Conservation (phyloP, 805 yeast genomes). For the Lipomyces anomalus region DNA sequence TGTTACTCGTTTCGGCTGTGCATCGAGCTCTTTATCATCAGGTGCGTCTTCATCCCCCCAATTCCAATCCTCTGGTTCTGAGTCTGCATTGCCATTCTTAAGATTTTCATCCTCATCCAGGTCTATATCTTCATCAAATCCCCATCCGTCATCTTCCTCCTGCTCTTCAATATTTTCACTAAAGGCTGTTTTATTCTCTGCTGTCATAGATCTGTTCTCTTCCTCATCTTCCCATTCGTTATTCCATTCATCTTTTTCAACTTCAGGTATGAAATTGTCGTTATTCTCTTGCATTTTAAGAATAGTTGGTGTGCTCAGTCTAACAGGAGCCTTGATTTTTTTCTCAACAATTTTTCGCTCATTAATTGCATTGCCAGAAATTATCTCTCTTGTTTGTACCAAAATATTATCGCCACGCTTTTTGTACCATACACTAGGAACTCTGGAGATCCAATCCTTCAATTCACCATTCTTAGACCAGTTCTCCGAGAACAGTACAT, state of each 20-base stretch:
- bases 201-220: too few relatives aligned
- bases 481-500: conserved; percentile 4
- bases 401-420: conserved; percentile 18
- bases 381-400: conserved; percentile 6
- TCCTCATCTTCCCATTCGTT: conserved; percentile 21
- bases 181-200: too few relatives aligned
- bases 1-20: too few relatives aligned
- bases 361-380: conserved; percentile 6
- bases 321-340: background rate
- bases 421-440: conserved; percentile 20
- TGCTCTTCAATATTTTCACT: conserved; percentile 4
- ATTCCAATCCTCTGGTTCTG: conserved; percentile 22
- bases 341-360: conserved; percentile 21
- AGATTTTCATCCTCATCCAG: conserved; percentile 4
- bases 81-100: background rate
- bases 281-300: too few relatives aligned
- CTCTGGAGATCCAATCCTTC: conserved; percentile 17
- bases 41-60: conserved; percentile 20
- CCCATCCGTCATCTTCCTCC: conserved; percentile 21
- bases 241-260: conserved; percentile 18
- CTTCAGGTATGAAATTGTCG: background rate
- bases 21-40: background rate
- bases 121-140: conserved; percentile 18
- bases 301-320: too few relatives aligned
- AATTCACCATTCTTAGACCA: conserved; percentile 13